Conservation (phyloP, 805 yeast species). For the Saccharomycopsis sp. region DNA sequence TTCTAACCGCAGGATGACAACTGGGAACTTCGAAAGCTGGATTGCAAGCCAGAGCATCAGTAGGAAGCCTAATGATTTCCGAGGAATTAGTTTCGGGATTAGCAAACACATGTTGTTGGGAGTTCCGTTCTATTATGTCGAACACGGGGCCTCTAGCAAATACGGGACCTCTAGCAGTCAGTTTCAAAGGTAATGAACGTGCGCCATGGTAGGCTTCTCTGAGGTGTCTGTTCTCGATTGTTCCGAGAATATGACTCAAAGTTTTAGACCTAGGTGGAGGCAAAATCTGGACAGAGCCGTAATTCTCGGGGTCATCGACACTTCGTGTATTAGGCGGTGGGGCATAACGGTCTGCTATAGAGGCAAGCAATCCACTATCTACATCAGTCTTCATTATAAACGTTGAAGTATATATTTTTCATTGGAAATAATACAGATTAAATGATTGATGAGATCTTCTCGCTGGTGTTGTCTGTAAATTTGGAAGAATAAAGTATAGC, state of each 20-base stretch:
- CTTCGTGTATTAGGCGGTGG: neutral
- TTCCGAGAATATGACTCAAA: neutral
- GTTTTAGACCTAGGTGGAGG: neutral
- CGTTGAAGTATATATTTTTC: neutral
- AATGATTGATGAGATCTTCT: too few species aligned
- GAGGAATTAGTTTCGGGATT: slow-evolving; percentile 1
- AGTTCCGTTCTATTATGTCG: neutral
- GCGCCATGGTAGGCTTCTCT: neutral
- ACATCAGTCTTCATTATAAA: neutral
- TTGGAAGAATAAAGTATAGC: too few species aligned
- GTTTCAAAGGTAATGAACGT: neutral
- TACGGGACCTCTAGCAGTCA: too few species aligned
- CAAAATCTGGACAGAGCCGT: neutral
- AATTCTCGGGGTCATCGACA: neutral
- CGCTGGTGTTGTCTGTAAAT: too few species aligned
- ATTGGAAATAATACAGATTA: too few species aligned
- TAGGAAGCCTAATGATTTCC: neutral
- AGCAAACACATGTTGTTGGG: neutral
- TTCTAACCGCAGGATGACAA: slow-evolving; percentile 5
- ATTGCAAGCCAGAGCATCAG: slow-evolving; percentile 5
- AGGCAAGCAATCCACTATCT: neutral
- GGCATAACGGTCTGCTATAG: neutral
- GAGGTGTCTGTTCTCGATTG: neutral
- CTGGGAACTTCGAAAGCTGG: slow-evolving; percentile 10
- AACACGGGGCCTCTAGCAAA: too few species aligned